Conservation (phyloP, 495 filamentous ascomycete species). For the Aspergillus heteromorphus region DNA sequence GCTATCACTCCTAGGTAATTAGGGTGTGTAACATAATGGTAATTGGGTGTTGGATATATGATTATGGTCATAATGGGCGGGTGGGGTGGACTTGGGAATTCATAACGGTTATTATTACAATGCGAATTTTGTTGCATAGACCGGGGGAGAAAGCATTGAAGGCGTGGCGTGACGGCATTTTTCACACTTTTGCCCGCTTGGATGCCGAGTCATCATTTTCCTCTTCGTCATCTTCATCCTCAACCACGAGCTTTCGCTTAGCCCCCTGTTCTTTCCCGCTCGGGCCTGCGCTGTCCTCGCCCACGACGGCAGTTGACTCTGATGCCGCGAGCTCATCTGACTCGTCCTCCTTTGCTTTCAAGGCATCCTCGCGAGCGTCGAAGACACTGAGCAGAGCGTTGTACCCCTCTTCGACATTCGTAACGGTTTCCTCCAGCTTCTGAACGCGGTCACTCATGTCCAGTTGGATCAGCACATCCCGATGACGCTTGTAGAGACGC, state of each 20-base stretch:
- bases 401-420: slow-evolving; percentile 79
- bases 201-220: slow-evolving; percentile 29
- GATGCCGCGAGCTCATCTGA: slow-evolving; percentile 14
- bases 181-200: slow-evolving; percentile 37
- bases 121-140: not conserved
- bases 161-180: not conserved
- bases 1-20: slow-evolving; percentile 15
- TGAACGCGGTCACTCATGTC: slow-evolving; percentile 70
- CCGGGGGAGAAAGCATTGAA: not conserved
- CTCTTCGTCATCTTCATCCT: slow-evolving; percentile 46
- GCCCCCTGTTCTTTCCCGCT: slow-evolving; percentile 24
- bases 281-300: slow-evolving; percentile 17
- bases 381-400: slow-evolving; percentile 56
- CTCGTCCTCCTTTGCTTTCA: slow-evolving; percentile 18
- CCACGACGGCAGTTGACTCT: slow-evolving; percentile 17
- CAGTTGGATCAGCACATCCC: slow-evolving; percentile 70
- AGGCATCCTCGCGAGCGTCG: slow-evolving; percentile 32
- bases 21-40: not conserved
- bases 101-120: slow-evolving; percentile 2
- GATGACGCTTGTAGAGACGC: slow-evolving; percentile 72
- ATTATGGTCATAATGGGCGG: not conserved
- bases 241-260: slow-evolving; percentile 46
- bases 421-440: slow-evolving; percentile 73
- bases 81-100: not conserved
- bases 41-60: not conserved